Percentiles rank a stretch among this genome's conserved stretches.
Evolutionary conservation across 768 basidiomycete genomes (phyloP).

Genomic region (Epithele typhae): DNA sequence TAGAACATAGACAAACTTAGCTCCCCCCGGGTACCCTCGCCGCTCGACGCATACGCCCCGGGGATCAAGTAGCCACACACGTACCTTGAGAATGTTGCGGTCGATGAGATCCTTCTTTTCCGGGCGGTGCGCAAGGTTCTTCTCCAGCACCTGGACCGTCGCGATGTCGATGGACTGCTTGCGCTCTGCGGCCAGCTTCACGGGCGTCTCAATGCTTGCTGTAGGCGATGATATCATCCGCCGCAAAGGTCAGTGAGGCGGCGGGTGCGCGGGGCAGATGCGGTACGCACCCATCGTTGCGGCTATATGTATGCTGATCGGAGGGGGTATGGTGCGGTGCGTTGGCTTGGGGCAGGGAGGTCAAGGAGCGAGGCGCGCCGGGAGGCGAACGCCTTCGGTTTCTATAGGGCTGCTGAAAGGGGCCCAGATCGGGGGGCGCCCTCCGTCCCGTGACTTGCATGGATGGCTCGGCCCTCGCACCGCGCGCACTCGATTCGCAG

Average conservation of each 20-base stretch:
- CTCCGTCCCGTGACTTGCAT: not conserved
- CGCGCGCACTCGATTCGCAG: too few relatives aligned
- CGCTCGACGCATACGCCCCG: not conserved
- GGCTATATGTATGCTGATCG: too few relatives aligned
- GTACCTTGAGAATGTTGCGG: slow-evolving; percentile 64
- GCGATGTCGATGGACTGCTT: slow-evolving; percentile 30
- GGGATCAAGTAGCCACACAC: slow-evolving; percentile 3
- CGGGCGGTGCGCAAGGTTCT: slow-evolving; percentile 47
- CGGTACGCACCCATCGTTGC: too few relatives aligned
- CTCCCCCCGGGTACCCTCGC: not conserved
- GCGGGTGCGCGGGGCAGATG: not conserved
- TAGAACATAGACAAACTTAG: slow-evolving; percentile 21
- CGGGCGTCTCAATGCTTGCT: slow-evolving; percentile 1
- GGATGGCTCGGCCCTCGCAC: not conserved
- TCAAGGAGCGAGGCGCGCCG: not conserved
- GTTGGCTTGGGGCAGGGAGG: too few relatives aligned
- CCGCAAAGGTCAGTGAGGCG: not conserved
- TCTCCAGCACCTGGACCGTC: slow-evolving; percentile 46
- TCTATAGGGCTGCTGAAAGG: slow-evolving; percentile 10
- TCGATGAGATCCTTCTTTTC: slow-evolving; percentile 60
- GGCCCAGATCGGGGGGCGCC: slow-evolving; percentile 4
- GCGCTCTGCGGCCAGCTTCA: slow-evolving; percentile 14
- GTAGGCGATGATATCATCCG: not conserved
- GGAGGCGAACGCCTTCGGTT: not conserved
- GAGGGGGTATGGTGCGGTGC: too few relatives aligned